Evolutionary conservation across 176 grass and related monocot species (phyloP), one percentile per base, ranked within the genome.

Genomic region (Triticum dicoccoides): DNA sequence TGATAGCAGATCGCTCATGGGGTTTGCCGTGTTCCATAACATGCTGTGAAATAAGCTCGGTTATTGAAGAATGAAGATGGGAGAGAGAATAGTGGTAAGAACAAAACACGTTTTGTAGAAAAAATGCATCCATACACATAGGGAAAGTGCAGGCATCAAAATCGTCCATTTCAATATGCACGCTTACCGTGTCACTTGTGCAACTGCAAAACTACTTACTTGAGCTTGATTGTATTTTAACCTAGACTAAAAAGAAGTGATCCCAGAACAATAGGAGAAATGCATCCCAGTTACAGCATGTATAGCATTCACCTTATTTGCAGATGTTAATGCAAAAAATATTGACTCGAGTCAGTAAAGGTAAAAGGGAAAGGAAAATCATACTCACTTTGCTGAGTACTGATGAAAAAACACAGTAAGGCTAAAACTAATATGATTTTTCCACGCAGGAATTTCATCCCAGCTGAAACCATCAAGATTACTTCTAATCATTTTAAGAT

Each of bases 11-110:
- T 65, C 75, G 78, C 85, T 91, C 85, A 17, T 87, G 58, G 52
- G 81, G 76, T 38, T 85, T 88, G 15, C 81, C 89, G 44, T 91
- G 89, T 62, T 88, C 76, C 23, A 91, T 45, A 78, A 85, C 85
- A 76, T 91, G 89, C 85, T 88, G 41, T 38, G 32, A 68, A 49
- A 44, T 86, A 81, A 86, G 14, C 45, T 54, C 20, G 20, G 58
- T 76, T 39, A 76, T 71, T 75, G 30, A 29, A 17, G 80, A 82
- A 47, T 47, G 44, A 47, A 47, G 44, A 47, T 47, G 44, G 44
- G 21, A 42, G 61, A 42, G 61, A 82, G 12, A 59, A 34, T 14
- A 33, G 17, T 33, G 27, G 5, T n/a, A 51, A 20, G 24, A 65
- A 49, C 58, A 23, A 44, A 65, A 81, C 30, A 25, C 39, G 13